Percentiles rank a stretch among this genome's conserved stretches.
Conservation (phyloP, 179 eudicot genomes). For the Patellifolia procumbens region DNA sequence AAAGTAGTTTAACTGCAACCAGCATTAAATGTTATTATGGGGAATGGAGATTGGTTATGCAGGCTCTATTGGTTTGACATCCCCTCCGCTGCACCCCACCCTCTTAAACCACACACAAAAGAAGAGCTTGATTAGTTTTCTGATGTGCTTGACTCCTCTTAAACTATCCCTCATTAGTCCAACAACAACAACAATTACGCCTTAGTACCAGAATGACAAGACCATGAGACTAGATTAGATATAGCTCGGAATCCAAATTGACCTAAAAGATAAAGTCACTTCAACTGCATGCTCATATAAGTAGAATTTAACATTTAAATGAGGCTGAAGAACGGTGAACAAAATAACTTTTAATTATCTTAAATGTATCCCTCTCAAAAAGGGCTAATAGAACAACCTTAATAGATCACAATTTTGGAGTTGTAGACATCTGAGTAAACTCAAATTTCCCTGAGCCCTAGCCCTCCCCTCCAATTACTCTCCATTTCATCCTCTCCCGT, state of each 20-base stretch:
- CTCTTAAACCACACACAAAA: background rate
- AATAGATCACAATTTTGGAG: too few species aligned
- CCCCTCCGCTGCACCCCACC: background rate
- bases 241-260: background rate
- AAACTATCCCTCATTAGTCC: background rate
- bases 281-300: too few species aligned
- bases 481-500: conserved; percentile 3
- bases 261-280: background rate
- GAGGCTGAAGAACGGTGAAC: too few species aligned
- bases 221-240: background rate
- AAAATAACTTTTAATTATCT: too few species aligned
- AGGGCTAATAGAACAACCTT: too few species aligned
- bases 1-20: background rate
- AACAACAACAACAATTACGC: too few species aligned
- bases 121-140: background rate
- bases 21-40: background rate
- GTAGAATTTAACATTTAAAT: too few species aligned
- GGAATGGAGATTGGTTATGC: background rate
- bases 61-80: too few species aligned
- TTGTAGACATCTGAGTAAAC: background rate
- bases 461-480: background rate
- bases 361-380: too few species aligned
- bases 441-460: background rate
- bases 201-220: background rate
- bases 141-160: background rate